phyloP scores from a whole-genome alignment of 805 yeast species.

The Cyberlindnera xylosilytica region DNA sequence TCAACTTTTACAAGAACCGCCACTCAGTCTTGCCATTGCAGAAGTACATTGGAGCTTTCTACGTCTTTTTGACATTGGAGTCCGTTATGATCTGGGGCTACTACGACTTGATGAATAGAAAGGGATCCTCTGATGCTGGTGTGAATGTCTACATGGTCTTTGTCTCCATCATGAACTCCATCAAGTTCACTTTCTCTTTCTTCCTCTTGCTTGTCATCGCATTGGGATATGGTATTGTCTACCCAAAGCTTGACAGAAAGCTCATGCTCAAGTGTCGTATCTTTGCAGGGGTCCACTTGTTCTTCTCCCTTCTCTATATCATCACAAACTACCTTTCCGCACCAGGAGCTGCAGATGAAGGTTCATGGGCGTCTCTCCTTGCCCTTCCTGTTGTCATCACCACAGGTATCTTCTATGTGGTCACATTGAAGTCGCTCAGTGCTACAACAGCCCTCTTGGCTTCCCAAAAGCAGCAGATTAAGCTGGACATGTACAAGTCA shows the following conservation, averaged over 20 bases:
- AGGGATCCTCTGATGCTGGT: constrained; percentile 45
- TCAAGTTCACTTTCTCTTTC: constrained; percentile 82
- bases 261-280: constrained; percentile 69
- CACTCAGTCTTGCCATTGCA: constrained; percentile 87
- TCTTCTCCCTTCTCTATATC: constrained; percentile 50
- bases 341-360: constrained; percentile 43
- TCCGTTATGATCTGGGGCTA: constrained; percentile 88
- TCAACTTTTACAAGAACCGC: constrained; percentile 80
- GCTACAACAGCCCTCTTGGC: constrained; percentile 69
- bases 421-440: constrained; percentile 70
- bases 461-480: constrained; percentile 88
- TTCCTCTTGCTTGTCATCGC: constrained; percentile 82
- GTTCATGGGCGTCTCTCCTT: constrained; percentile 27
- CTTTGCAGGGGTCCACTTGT: constrained; percentile 54
- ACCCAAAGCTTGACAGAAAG: constrained; percentile 74
- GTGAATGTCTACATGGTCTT: constrained; percentile 74
- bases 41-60: constrained; percentile 83
- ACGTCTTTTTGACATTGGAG: constrained; percentile 77
- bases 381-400: constrained; percentile 70
- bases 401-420: constrained; percentile 67
- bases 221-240: constrained; percentile 92
- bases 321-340: constrained; percentile 50
- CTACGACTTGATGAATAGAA: constrained; percentile 75
- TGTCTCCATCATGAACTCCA: constrained; percentile 74
- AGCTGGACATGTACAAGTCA: constrained; percentile 79